phyloP scores from a whole-genome alignment of 768 basidiomycete species.

The Tylopilus vinaceipallidus region DNA sequence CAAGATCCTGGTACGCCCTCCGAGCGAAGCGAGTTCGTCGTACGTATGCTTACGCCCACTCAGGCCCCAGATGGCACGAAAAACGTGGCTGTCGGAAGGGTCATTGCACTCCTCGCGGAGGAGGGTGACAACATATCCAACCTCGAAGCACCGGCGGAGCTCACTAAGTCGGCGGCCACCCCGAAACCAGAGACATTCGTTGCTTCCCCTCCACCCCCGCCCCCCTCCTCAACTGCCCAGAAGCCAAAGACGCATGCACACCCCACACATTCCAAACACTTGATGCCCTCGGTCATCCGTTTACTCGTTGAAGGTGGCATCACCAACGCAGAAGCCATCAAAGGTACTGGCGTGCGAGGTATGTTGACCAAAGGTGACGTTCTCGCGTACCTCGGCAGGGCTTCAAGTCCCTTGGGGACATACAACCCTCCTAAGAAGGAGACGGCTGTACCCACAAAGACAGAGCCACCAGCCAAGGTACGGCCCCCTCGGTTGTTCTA shows the following conservation, averaged over 20 bases:
- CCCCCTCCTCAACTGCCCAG: constrained; percentile 21
- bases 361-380: constrained; percentile 98
- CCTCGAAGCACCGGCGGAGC: constrained; percentile 60
- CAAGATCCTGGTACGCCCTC: constrained; percentile 77
- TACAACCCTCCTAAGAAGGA: constrained; percentile 48
- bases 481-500: neutral
- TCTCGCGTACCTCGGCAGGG: constrained; percentile 79
- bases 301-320: constrained; percentile 61
- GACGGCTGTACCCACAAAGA: constrained; percentile 31
- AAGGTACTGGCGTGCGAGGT: constrained; percentile 86
- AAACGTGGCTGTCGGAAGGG: constrained; percentile 80
- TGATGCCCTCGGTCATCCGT: constrained; percentile 90
- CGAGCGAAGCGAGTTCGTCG: neutral
- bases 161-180: constrained; percentile 14
- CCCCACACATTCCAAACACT: constrained; percentile 57
- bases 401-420: constrained; percentile 73
- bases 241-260: constrained; percentile 35
- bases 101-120: constrained; percentile 91
- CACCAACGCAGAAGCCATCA: constrained; percentile 61
- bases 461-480: constrained; percentile 39
- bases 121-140: constrained; percentile 94
- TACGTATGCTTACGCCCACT: neutral
- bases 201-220: constrained; percentile 17
- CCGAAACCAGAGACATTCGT: constrained; percentile 23
- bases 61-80: constrained; percentile 79